A percentile compares a stretch with the other conserved stretches of the same genome.
Evolutionary conservation across 495 filamentous ascomycete species (phyloP).

Genomic region (Daldinia loculata): DNA sequence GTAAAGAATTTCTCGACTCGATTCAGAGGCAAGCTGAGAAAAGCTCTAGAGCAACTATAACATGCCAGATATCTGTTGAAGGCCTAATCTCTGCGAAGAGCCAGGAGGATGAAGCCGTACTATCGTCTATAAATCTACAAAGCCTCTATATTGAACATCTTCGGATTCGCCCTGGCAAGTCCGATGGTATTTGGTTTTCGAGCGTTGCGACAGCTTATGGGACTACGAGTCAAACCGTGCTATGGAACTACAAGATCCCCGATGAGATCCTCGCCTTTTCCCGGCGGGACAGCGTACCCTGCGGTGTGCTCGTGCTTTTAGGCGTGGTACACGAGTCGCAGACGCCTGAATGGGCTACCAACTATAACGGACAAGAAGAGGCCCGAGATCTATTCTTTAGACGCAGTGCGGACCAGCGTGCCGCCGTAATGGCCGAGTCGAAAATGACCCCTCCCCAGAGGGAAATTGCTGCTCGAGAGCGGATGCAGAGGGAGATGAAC

Average conservation of each 20-base stretch:
- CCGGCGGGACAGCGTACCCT: slow-evolving; percentile 64
- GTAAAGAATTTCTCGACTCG: slow-evolving; percentile 52
- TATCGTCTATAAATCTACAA: slow-evolving; percentile 45
- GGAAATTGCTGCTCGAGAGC: slow-evolving; percentile 49
- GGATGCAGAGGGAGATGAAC: slow-evolving; percentile 51
- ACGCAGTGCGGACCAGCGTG: slow-evolving; percentile 50
- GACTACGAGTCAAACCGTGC: slow-evolving; percentile 60
- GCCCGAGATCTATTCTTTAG: slow-evolving; percentile 50
- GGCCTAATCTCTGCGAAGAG: slow-evolving; percentile 53
- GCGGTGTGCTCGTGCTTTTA: slow-evolving; percentile 67
- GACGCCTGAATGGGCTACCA: slow-evolving; percentile 66
- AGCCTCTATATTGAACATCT: slow-evolving; percentile 55
- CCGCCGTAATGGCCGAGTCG: slow-evolving; percentile 56
- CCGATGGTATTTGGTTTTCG: slow-evolving; percentile 66
- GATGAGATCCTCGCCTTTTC: slow-evolving; percentile 60
- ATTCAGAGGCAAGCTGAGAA: slow-evolving; percentile 39
- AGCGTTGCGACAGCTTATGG: slow-evolving; percentile 63
- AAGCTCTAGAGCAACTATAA: slow-evolving; percentile 46
- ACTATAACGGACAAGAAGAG: slow-evolving; percentile 51
- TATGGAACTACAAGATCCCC: slow-evolving; percentile 70
- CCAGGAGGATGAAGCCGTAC: slow-evolving; percentile 40
- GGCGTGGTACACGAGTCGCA: slow-evolving; percentile 58
- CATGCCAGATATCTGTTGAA: slow-evolving; percentile 55
- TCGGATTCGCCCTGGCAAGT: slow-evolving; percentile 42
- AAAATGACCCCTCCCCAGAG: slow-evolving; percentile 57